Evolutionary conservation across 345 rosid species (phyloP).

Genomic region (Gossypium ekmanianum): DNA sequence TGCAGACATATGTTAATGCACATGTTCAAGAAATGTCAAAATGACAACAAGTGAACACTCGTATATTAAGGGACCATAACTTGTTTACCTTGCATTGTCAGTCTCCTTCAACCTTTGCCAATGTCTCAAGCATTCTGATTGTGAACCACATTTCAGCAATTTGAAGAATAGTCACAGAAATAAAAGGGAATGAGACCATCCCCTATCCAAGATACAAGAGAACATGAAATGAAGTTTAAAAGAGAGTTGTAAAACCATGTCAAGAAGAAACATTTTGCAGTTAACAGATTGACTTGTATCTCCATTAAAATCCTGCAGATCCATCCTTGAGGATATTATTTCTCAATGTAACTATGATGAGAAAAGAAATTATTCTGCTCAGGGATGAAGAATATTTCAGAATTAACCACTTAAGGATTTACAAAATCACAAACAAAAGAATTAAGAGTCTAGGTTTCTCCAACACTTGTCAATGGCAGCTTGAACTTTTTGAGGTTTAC

Average conservation of each 20-base stretch:
- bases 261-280: background rate
- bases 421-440: background rate
- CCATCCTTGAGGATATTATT: background rate
- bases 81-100: constrained; percentile 9
- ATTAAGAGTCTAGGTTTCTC: constrained; percentile 28
- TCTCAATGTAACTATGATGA: background rate
- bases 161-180: background rate
- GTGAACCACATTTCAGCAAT: background rate
- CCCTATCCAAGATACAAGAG: constrained; percentile 8
- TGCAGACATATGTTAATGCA: background rate
- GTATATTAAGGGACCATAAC: background rate
- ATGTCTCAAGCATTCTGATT: background rate
- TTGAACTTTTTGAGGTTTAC: constrained; percentile 61
- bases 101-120: constrained; percentile 2
- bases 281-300: constrained; percentile 1
- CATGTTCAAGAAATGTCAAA: background rate
- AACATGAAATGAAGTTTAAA: background rate
- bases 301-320: constrained; percentile 2
- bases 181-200: background rate
- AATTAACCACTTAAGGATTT: background rate
- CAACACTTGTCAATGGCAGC: constrained; percentile 63
- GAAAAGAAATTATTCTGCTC: background rate
- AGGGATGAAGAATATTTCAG: background rate
- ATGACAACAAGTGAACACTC: background rate
- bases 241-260: background rate